Base-by-base conservation (phyloP, 371 early-diverging fungal genomes). In the Mortierella sp. region DNA sequence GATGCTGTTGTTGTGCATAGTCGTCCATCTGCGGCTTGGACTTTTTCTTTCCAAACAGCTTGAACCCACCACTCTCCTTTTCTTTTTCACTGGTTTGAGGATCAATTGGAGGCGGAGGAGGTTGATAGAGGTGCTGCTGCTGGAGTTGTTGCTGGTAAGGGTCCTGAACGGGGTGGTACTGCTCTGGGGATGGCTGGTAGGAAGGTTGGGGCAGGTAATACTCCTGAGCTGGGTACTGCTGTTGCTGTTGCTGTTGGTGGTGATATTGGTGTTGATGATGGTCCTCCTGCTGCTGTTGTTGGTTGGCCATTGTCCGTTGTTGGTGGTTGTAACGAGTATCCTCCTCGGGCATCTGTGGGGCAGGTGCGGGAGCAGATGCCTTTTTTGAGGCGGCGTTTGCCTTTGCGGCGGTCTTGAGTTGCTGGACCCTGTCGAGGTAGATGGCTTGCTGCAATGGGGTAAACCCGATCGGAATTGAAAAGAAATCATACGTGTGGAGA, bases 351-450 rank as follows among this genome's bases (percentile, higher is more conserved):
- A 27, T 46, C 55, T 63, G 63, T 5, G 46, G 27, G n/a, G 29
- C 6, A 2, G 41, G 27, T 11, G 29, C 12, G 2, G 51, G 12
- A 27, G 51, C 35, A 14, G 71, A 43, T n/a, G 49, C 24, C 55
- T 41, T 63, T 35, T 60, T 71, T 24, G 71, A 14, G 18, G 63
- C 74, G 1, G 32, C 60, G 32, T 18, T 24, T n/a, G 77, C 71
- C 21, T 71, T 51, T 27, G 73, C 32, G 35, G 71, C 75, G 44
- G 70, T 73, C 46, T 80, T 80, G 44, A 80, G 76, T 48, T 83
- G 84, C 11, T 41, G 18, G 49, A 83, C 84, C 48, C 84, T 68
- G 70, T 83, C 84, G 24, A 83, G 77, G 29, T 83, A 83, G 58
- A 83, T 79, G 6, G 84, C 84, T 83, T 83, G 84, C 84, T 83